These are phyloP conservation scores for Pleurotus djamor DNA, from an alignment of 768 basidiomycete species.

Conservation along the genomic window DNA sequence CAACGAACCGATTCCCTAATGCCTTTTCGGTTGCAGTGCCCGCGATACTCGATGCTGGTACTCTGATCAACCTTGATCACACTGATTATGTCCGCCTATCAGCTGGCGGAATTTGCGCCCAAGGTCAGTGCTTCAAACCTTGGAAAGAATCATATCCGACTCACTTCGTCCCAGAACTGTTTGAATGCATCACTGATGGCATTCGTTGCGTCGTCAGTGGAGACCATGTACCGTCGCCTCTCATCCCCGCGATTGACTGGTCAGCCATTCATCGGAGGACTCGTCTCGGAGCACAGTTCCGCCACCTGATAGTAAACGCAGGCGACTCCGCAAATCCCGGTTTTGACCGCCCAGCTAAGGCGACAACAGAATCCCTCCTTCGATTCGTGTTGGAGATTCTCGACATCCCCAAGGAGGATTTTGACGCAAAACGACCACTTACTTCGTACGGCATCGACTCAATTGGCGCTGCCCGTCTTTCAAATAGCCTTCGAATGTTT, in stretches of 20 bases:
- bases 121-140: neutral
- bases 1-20: slow-evolving; percentile 19
- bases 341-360: neutral
- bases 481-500: slow-evolving; percentile 25
- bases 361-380: slow-evolving; percentile 9
- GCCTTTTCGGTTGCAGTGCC: slow-evolving; percentile 30
- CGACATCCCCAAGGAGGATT: slow-evolving; percentile 28
- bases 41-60: slow-evolving; percentile 22
- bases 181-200: slow-evolving; percentile 27
- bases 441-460: slow-evolving; percentile 42
- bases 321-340: slow-evolving; percentile 10
- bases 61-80: slow-evolving; percentile 6
- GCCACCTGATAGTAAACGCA: slow-evolving; percentile 4
- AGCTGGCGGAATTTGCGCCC: neutral
- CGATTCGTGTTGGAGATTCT: slow-evolving; percentile 18
- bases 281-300: slow-evolving; percentile 14
- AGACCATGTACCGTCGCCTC: slow-evolving; percentile 15
- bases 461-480: slow-evolving; percentile 31
- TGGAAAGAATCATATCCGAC: neutral
- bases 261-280: slow-evolving; percentile 13
- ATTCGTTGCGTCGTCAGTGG: slow-evolving; percentile 21
- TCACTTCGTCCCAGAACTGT: slow-evolving; percentile 16
- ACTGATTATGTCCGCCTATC: slow-evolving; percentile 13
- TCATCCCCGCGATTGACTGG: slow-evolving; percentile 33
- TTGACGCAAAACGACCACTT: slow-evolving; percentile 32